Evolutionary conservation across 1,284 basidiomycete genomes (phyloP).

Genomic region (Ustilago shanxiensis): DNA sequence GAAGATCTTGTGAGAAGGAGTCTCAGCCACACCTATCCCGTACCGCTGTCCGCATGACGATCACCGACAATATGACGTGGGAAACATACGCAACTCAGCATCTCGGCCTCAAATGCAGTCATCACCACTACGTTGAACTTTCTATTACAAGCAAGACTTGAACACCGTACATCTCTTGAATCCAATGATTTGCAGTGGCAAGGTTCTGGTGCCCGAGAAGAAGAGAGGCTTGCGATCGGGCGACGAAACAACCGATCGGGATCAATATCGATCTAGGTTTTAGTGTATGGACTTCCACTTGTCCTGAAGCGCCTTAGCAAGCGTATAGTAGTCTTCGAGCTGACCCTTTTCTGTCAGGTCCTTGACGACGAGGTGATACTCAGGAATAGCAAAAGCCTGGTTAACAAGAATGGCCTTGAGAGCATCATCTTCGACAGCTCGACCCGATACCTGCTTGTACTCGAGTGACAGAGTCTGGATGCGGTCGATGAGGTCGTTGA

Average conservation of each 20-base stretch:
- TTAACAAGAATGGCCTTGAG: conserved; percentile 33
- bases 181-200: too few species aligned
- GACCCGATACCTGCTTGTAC: conserved; percentile 24
- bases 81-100: too few species aligned
- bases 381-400: conserved; percentile 21
- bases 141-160: too few species aligned
- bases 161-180: too few species aligned
- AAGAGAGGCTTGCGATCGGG: not conserved
- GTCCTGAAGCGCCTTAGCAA: conserved; percentile 27
- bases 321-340: conserved; percentile 25
- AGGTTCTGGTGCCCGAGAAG: not conserved
- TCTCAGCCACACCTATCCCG: too few species aligned
- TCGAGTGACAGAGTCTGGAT: conserved; percentile 28
- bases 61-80: too few species aligned
- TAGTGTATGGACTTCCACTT: conserved; percentile 19
- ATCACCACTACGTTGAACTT: too few species aligned
- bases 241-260: not conserved
- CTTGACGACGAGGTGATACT: conserved; percentile 26
- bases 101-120: too few species aligned
- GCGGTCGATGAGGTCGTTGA: conserved; percentile 28
- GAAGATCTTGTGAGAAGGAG: too few species aligned
- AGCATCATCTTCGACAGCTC: conserved; percentile 29
- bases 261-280: not conserved
- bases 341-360: conserved; percentile 8
- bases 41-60: too few species aligned